Evolutionary conservation across 2,329 filamentous ascomycete genomes (phyloP).

Genomic region (Dothidotthia symphoricarpi): DNA sequence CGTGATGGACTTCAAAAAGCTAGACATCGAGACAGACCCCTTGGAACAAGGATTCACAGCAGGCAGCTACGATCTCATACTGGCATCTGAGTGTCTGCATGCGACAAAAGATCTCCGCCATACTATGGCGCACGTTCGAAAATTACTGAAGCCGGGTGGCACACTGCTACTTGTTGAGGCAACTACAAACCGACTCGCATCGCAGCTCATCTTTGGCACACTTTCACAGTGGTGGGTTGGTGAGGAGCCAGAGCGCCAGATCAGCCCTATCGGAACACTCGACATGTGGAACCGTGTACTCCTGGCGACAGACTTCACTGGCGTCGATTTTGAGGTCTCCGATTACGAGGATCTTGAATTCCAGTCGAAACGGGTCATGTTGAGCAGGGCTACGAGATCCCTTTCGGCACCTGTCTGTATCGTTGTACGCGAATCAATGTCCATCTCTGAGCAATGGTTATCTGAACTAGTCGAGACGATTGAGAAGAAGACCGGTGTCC

Average conservation of each 20-base stretch:
- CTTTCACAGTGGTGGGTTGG: constrained; percentile 27
- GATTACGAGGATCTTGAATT: constrained; percentile 1
- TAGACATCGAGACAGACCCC: constrained; percentile 24
- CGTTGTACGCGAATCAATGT: too few species aligned
- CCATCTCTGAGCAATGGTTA: too few species aligned
- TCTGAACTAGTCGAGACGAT: too few species aligned
- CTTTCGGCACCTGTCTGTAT: too few species aligned
- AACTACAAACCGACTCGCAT: constrained; percentile 11
- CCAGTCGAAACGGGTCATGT: too few species aligned
- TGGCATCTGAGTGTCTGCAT: constrained; percentile 39
- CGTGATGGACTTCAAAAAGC: constrained; percentile 17
- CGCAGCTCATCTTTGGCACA: constrained; percentile 21
- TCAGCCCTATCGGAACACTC: background rate
- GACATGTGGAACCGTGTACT: constrained; percentile 3
- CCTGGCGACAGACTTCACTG: constrained; percentile 2
- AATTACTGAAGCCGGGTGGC: constrained; percentile 44
- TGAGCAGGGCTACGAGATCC: too few species aligned
- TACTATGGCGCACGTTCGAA: constrained; percentile 22
- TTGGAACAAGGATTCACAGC: constrained; percentile 18
- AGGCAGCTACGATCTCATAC: constrained; percentile 20
- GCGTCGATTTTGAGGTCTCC: constrained; percentile 3
- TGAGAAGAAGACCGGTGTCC: too few species aligned
- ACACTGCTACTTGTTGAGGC: constrained; percentile 48
- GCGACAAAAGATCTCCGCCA: constrained; percentile 19
- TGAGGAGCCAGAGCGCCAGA: constrained; percentile 2